A percentile compares a stretch with the other conserved stretches of the same genome.
These are phyloP conservation scores for Trichoderma breve DNA, from an alignment of 2,329 filamentous ascomycete species.

Conservation along the genomic window DNA sequence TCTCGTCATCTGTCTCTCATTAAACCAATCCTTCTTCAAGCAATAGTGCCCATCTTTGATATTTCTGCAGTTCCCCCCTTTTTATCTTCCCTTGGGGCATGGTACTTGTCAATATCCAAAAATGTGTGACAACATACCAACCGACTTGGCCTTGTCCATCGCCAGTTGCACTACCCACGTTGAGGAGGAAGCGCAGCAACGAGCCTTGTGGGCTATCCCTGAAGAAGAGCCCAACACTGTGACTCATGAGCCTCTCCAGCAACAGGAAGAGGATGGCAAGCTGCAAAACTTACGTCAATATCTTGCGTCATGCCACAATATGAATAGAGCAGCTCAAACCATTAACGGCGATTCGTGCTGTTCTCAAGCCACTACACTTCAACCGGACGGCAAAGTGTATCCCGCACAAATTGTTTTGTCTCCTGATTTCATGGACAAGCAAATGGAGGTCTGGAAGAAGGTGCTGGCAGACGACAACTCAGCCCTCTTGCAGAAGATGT, in stretches of 20 bases:
- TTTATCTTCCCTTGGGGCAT: neutral
- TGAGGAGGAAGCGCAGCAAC: neutral
- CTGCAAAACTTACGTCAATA: neutral
- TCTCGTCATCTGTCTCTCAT: neutral
- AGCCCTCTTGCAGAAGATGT: constrained; percentile 18
- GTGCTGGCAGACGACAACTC: neutral
- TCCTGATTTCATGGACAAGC: neutral
- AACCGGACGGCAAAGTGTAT: neutral
- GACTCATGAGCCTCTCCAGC: neutral
- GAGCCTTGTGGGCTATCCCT: neutral
- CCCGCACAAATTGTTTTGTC: neutral
- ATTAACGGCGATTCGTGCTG: neutral
- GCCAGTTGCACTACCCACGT: neutral
- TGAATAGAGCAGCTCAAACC: neutral
- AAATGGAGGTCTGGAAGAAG: neutral
- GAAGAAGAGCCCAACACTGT: neutral
- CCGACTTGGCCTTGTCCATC: neutral
- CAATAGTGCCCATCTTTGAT: neutral
- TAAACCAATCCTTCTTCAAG: neutral
- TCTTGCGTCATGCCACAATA: neutral
- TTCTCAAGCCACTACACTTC: constrained; percentile 25
- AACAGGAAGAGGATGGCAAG: neutral
- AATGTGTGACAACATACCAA: neutral
- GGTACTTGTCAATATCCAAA: neutral
- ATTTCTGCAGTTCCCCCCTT: neutral